Base-by-base conservation (phyloP, 306 rosid genomes). In the Chamaecrista fasciculata region DNA sequence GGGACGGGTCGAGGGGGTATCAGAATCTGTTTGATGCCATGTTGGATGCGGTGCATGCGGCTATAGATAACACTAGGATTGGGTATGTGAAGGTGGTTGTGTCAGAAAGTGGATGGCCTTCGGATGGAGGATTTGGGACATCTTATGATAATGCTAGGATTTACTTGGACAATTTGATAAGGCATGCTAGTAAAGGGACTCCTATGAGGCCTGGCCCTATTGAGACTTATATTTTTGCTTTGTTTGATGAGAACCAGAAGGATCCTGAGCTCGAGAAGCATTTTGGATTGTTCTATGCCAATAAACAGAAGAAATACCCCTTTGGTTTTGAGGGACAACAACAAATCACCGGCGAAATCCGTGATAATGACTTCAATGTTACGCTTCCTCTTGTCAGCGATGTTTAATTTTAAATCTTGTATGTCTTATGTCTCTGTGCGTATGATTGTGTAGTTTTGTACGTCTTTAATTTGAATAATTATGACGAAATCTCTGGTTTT, bases 61-160 rank as follows among this genome's bases (percentile, higher is more conserved):
- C 90, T 0, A 65, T 89, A 18, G 96, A 89, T 60, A 73, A 73
- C 20, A 81, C 85, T 0, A 31, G 79, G 29, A 88, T 86, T 6
- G 89, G 83, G 48, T 66, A 72, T 15, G 74, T 89, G 21, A 74
- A 72, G 60, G 88, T 86, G 16, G 91, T 89, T 3, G 88, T 89
- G 2, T 86, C 96, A 0, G 92, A 89, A 58, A 86, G 82, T 24
- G 96, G 90, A 0, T 89, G 96, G 96, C 96, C 90, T 0, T 86
- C 90, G 0, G 90, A 72, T 0, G 92, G 92, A 7, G 96, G 44
- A 1, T 28, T 61, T 53, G 90, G 39, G 0, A 25, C 92, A 4
- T 24, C 88, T 0, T 37, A 55, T 15, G 90, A 86, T 4, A 89
- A 86, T 24, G 91, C 96, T 0, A 69, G 56, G 5, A 52, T 75